Conservation (phyloP, 345 rosid species). For the rapeseed (Brassica napus) region Da-Ae NC_063436.1:24330001-24330500, state of each 20-base stretch:
- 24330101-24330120: slow-evolving; percentile 64
- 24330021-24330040: slow-evolving; percentile 82
- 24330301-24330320: slow-evolving; percentile 82
- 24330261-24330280: slow-evolving; percentile 53
- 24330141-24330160: slow-evolving; percentile 73
- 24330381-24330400: slow-evolving; percentile 62
- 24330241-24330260: slow-evolving; percentile 56
- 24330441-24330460: slow-evolving; percentile 68
- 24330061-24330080: slow-evolving; percentile 84
- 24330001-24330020: slow-evolving; percentile 70
- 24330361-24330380: slow-evolving; percentile 55
- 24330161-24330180: slow-evolving; percentile 65
- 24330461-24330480: slow-evolving; percentile 75
- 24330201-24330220: slow-evolving; percentile 76
- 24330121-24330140: slow-evolving; percentile 62
- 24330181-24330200: slow-evolving; percentile 60
- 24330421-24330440: slow-evolving; percentile 70
- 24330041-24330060: slow-evolving; percentile 74
- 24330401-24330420: slow-evolving; percentile 74
- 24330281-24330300: slow-evolving; percentile 68
- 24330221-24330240: slow-evolving; percentile 64
- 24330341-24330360: slow-evolving; percentile 84
- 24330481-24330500: slow-evolving; percentile 74
- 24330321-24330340: slow-evolving; percentile 88
- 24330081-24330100: slow-evolving; percentile 76